These are phyloP conservation scores for Solanum chacoense DNA, from an alignment of 305 asterid genomes.

Conservation along the genomic window DNA sequence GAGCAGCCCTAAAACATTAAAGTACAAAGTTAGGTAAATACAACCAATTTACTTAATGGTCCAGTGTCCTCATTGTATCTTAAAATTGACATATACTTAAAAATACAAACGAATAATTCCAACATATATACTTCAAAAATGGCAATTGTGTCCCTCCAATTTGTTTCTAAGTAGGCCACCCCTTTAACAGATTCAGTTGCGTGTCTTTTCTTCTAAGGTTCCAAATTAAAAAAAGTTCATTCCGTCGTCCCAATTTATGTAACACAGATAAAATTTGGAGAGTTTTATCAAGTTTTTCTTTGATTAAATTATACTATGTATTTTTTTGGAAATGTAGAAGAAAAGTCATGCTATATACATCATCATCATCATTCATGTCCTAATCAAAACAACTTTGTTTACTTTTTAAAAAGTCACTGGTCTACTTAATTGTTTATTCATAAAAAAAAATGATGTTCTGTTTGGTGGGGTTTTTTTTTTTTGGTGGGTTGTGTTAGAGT, in stretches of 20 bases:
- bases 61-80: not conserved
- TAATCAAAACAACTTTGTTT: not conserved
- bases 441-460: not conserved
- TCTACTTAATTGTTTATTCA: not conserved
- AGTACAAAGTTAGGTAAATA: not conserved
- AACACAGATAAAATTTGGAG: not conserved
- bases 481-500: not conserved
- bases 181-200: not conserved
- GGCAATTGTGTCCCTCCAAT: not conserved
- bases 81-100: not conserved
- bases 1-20: not conserved
- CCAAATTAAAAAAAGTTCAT: not conserved
- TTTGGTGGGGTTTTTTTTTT: not conserved
- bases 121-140: not conserved
- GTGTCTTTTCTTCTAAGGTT: not conserved
- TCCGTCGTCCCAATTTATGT: not conserved
- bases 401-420: not conserved
- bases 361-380: not conserved
- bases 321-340: not conserved
- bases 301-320: not conserved
- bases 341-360: not conserved
- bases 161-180: not conserved
- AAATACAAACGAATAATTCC: not conserved
- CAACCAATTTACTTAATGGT: not conserved
- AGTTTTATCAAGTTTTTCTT: accelerated